Evolutionary conservation across 2,329 filamentous ascomycete genomes (phyloP).

Genomic region (Juglanconis oblonga): DNA sequence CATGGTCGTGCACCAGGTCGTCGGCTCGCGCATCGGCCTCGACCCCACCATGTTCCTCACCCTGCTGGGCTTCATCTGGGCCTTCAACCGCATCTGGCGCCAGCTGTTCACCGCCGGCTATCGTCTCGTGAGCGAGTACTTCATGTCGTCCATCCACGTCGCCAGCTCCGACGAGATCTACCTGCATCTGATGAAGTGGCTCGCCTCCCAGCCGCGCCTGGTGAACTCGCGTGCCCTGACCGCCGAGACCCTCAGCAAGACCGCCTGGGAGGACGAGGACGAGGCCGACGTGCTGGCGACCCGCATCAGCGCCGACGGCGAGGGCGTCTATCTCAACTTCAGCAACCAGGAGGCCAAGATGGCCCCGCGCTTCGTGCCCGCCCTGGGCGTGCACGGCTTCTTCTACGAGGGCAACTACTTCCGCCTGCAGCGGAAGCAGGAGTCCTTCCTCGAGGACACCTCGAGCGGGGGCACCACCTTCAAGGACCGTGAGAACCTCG

Average conservation of each 20-base stretch:
- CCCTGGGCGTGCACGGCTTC: constrained; percentile 51
- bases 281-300: constrained; percentile 38
- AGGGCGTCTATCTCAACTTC: constrained; percentile 55
- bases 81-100: constrained; percentile 35
- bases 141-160: constrained; percentile 52
- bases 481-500: constrained; percentile 51
- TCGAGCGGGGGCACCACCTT: constrained; percentile 32
- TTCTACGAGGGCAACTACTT: constrained; percentile 54
- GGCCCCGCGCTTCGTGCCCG: constrained; percentile 52
- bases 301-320: constrained; percentile 36
- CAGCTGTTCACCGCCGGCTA: constrained; percentile 31
- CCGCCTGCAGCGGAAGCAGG: constrained; percentile 42
- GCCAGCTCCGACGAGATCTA: constrained; percentile 57
- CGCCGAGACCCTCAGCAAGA: constrained; percentile 53
- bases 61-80: constrained; percentile 46
- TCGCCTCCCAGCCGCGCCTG: constrained; percentile 50
- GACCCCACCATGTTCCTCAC: constrained; percentile 48
- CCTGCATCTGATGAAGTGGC: constrained; percentile 55
- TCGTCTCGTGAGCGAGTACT: constrained; percentile 39
- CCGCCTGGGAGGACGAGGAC: constrained; percentile 56
- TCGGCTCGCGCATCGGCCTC: constrained; percentile 43
- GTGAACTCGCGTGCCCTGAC: constrained; percentile 50
- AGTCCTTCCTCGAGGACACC: constrained; percentile 37
- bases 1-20: constrained; percentile 43
- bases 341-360: constrained; percentile 54